These are phyloP conservation scores for Sclerotiophoma versabilis DNA, from an alignment of 2,329 filamentous ascomycete species.

Conservation along the genomic window DNA sequence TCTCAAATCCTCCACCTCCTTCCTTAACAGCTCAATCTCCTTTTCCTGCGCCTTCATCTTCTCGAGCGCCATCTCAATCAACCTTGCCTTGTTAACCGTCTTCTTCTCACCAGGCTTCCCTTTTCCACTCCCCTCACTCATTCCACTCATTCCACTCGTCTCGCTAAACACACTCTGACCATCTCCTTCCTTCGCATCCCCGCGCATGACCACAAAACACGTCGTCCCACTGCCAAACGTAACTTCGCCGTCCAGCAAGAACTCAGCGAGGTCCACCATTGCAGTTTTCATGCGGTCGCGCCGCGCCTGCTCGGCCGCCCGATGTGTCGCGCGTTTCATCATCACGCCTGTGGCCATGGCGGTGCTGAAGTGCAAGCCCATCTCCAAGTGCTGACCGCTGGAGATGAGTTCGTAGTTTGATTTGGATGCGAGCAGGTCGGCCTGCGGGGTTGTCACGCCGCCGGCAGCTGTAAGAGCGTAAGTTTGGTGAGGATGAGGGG, in stretches of 20 bases:
- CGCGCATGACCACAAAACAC: conserved; percentile 40
- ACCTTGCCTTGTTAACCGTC: conserved; percentile 40
- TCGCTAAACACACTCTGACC: conserved; percentile 15
- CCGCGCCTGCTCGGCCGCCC: conserved; percentile 41
- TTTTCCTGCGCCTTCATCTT: conserved; percentile 40
- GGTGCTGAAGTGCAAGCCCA: conserved; percentile 42
- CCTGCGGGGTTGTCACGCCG: conserved; percentile 36
- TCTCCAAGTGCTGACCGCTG: conserved; percentile 39
- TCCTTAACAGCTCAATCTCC: conserved; percentile 37
- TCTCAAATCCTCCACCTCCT: conserved; percentile 33
- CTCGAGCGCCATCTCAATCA: conserved; percentile 43
- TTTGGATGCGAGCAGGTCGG: conserved; percentile 39
- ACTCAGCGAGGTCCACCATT: conserved; percentile 42
- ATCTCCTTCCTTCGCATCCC: conserved; percentile 9
- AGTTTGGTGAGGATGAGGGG: background rate
- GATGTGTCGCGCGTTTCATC: conserved; percentile 44
- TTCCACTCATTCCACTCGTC: conserved; percentile 12
- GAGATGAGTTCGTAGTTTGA: conserved; percentile 42
- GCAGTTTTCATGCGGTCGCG: conserved; percentile 43
- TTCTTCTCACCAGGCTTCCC: conserved; percentile 29
- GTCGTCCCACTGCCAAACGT: conserved; percentile 41
- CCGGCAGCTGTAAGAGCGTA: conserved; percentile 23
- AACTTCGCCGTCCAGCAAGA: conserved; percentile 40
- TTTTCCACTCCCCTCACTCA: conserved; percentile 15
- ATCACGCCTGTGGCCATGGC: conserved; percentile 44